Evolutionary conservation across 352 stramenopile genomes (phyloP).

Genomic region (Pythium sukuiense): DNA sequence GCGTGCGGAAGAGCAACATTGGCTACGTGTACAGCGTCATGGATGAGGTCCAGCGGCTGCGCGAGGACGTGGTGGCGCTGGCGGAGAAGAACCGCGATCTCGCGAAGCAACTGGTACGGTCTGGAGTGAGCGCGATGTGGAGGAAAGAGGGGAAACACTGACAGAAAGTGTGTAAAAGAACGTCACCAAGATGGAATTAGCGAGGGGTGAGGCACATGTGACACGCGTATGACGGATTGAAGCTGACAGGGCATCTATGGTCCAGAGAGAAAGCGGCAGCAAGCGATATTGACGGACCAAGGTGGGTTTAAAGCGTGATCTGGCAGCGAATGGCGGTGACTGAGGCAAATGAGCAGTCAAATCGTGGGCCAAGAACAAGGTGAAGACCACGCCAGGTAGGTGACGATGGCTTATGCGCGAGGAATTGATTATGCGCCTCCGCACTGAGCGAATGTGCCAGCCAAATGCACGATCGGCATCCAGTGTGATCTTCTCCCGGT

Average conservation of each 20-base stretch:
- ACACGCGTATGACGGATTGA: neutral
- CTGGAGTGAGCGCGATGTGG: neutral
- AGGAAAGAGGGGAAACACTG: neutral
- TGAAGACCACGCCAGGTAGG: neutral
- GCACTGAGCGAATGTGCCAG: neutral
- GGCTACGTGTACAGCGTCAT: conserved; percentile 60
- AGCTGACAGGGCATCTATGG: neutral
- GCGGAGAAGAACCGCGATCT: conserved; percentile 62
- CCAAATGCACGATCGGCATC: conserved; percentile 2
- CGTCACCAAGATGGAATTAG: conserved; percentile 52
- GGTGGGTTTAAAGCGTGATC: neutral
- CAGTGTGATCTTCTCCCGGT: conserved; percentile 15
- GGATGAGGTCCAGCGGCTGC: conserved; percentile 60
- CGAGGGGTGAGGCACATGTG: conserved; percentile 30
- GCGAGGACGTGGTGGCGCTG: conserved; percentile 40
- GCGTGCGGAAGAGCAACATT: conserved; percentile 31
- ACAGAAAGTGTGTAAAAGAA: conserved; percentile 39
- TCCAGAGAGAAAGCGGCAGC: conserved; percentile 11
- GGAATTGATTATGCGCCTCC: neutral
- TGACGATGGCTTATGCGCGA: no score
- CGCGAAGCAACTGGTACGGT: conserved; percentile 58
- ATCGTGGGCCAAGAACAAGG: conserved; percentile 10
- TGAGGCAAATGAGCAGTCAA: neutral
- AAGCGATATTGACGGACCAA: conserved; percentile 19
- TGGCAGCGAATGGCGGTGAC: neutral